phyloP scores from a whole-genome alignment of 805 yeast species.

The Candida ascalaphidarum region DNA sequence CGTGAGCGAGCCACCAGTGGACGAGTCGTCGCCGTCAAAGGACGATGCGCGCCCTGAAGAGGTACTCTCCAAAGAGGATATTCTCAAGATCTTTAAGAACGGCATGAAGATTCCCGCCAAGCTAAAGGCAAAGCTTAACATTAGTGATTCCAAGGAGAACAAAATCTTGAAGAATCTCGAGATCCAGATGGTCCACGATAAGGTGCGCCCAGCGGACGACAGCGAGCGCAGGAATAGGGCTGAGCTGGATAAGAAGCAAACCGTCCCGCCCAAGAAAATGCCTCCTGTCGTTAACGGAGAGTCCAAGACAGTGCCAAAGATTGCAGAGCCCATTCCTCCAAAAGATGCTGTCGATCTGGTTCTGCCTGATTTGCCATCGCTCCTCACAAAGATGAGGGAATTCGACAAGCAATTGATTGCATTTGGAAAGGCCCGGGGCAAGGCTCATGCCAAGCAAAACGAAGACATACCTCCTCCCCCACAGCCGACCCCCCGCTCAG shows the following conservation, averaged over 20 bases:
- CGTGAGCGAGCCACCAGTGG: conserved; percentile 15
- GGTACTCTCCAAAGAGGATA: conserved; percentile 8
- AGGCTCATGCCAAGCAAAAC: conserved; percentile 1
- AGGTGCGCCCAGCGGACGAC: conserved; percentile 2
- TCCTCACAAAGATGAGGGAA: conserved; percentile 13
- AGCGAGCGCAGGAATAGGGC: conserved; percentile 4
- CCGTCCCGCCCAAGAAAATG: too few species aligned
- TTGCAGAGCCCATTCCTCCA: not conserved
- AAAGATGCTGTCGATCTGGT: not conserved
- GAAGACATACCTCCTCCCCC: not conserved
- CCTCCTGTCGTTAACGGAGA: too few species aligned
- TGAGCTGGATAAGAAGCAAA: conserved; percentile 3
- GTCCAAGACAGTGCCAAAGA: not conserved
- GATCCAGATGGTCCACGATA: conserved; percentile 15
- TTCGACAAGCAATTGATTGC: conserved; percentile 10
- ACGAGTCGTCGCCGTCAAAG: conserved; percentile 6
- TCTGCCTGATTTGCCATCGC: conserved; percentile 1
- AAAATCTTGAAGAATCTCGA: conserved; percentile 7
- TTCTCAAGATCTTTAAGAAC: conserved; percentile 14
- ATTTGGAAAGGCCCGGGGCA: not conserved
- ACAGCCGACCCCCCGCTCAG: not conserved
- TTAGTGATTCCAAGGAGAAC: not conserved
- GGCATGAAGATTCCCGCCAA: conserved; percentile 8
- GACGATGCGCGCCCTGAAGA: conserved; percentile 4
- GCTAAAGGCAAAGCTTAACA: conserved; percentile 1